These are phyloP conservation scores for Arachis hypogaea DNA, from an alignment of 306 rosid genomes.

Conservation along the genomic window DNA sequence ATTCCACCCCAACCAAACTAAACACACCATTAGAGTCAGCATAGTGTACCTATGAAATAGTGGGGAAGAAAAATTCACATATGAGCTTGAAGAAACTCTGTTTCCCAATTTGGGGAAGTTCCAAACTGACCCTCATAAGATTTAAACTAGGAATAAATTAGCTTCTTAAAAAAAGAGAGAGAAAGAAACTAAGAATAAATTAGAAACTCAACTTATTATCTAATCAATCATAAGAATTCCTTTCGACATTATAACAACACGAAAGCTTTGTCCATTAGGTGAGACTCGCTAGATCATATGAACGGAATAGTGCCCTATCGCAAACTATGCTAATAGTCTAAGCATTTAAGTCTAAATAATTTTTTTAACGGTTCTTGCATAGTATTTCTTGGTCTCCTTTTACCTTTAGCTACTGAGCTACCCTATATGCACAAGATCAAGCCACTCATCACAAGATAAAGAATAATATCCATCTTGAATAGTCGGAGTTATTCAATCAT, in stretches of 20 bases:
- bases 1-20: neutral
- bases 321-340: neutral
- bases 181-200: too few relatives aligned
- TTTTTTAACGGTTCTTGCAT: neutral
- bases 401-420: neutral
- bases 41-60: neutral
- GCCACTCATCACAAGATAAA: neutral
- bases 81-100: neutral
- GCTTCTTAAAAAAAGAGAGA: too few relatives aligned
- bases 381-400: neutral
- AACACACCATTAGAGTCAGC: neutral
- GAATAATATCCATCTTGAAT: conserved; percentile 25
- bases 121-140: neutral
- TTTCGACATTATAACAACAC: neutral
- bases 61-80: neutral
- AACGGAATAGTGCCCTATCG: neutral
- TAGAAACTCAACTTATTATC: neutral
- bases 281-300: neutral
- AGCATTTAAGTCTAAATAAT: too few relatives aligned
- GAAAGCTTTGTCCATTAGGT: too few relatives aligned
- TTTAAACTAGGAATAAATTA: neutral
- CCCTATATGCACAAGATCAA: neutral
- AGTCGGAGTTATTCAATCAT: conserved; percentile 5
- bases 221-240: neutral
- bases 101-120: neutral